Evolutionary conservation across 345 rosid genomes (phyloP), one percentile per base, ranked within the genome.

Genomic region (Litchi chinensis): DNA sequence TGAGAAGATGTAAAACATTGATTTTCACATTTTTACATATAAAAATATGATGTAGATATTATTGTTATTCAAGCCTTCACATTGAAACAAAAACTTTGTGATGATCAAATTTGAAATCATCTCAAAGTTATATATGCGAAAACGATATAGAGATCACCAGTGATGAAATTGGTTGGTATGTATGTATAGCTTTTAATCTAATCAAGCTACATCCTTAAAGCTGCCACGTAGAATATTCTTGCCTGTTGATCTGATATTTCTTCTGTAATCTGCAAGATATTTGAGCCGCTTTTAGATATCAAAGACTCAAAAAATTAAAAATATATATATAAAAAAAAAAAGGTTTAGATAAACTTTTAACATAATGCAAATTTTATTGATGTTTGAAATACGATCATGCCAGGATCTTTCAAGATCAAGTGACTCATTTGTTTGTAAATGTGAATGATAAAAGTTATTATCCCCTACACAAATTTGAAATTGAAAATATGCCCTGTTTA

Each of bases 1-100:
- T 76, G 16, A 56, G 70, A 76, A 80, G 79, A 65, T 76, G 72
- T 64, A 50, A 71, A 70, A 12, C 68, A 64, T 63, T 75, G 6
- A 70, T 32, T 68, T 63, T 65, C 67, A 50, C 24, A 39, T 57
- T 39, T 5, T 72, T 32, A 18, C 26, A 10, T n/a, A 12, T 57
- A 57, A 5, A 18, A 57, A n/a, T 57, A 57, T 18, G 63, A 57
- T 57, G 21, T 9, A 8, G 28, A 37, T 72, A 72, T 72, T 72
- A 37, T 72, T 52, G 16, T 72, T 73, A 71, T 60, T 62, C 57
- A 62, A 43, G 56, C 5, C 63, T 52, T 60, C 37, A 12, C 39
- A 70, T 52, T 18, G 46, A 4, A 18, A 52, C 15, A 74, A 62
- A 15, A 8, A 24, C 43, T 40, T 59, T 46, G 5, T 11, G 52